Evolutionary conservation across 352 stramenopile genomes (phyloP).

Genomic region (Phytophthora fragariaefolia): DNA sequence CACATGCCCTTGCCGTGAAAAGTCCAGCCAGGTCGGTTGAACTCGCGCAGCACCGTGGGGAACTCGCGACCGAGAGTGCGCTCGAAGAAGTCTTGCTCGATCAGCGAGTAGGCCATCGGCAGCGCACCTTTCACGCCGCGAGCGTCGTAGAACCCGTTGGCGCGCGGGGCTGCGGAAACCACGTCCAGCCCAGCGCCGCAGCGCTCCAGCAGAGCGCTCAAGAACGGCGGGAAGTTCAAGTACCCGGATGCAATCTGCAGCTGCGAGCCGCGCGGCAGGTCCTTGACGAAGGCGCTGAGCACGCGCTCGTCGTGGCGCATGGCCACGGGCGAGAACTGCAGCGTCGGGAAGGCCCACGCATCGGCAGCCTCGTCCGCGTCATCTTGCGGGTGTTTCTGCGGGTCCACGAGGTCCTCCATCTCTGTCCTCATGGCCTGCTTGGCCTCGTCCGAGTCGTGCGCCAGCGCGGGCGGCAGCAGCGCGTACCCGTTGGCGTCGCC

Average conservation of each 20-base stretch:
- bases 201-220: slow-evolving; percentile 57
- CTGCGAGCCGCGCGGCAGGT: slow-evolving; percentile 49
- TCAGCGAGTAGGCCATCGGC: slow-evolving; percentile 85
- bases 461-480: slow-evolving; percentile 27
- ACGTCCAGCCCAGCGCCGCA: slow-evolving; percentile 63
- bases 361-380: slow-evolving; percentile 31
- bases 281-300: slow-evolving; percentile 52
- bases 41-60: slow-evolving; percentile 65
- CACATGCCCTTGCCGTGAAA: slow-evolving; percentile 91
- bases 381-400: slow-evolving; percentile 30
- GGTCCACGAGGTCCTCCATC: slow-evolving; percentile 52
- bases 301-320: slow-evolving; percentile 67
- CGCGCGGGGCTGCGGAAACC: slow-evolving; percentile 64
- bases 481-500: slow-evolving; percentile 30
- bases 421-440: slow-evolving; percentile 48
- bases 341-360: slow-evolving; percentile 75
- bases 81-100: slow-evolving; percentile 83
- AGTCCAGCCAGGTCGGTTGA: slow-evolving; percentile 70
- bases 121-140: slow-evolving; percentile 75
- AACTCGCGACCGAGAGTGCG: slow-evolving; percentile 47
- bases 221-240: slow-evolving; percentile 79
- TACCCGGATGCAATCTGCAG: slow-evolving; percentile 82
- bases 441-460: slow-evolving; percentile 46
- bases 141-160: slow-evolving; percentile 80
- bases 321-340: slow-evolving; percentile 74